A percentile compares a stretch with the other conserved stretches of the same genome.
Evolutionary conservation across 129 eudicot genomes (phyloP).

Genomic region (Pittosporum tobira): DNA sequence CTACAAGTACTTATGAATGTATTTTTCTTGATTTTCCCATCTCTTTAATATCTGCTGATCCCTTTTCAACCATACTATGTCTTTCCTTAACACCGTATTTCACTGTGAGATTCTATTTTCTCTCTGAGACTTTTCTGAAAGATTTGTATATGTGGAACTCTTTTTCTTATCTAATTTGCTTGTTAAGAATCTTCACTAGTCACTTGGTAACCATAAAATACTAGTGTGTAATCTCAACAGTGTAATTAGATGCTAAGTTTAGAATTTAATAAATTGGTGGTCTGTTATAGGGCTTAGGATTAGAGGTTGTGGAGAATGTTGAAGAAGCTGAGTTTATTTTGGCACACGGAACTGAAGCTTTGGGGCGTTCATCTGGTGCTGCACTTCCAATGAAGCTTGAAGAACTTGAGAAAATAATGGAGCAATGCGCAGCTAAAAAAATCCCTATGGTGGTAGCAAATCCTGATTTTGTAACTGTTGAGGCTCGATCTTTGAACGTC

Average conservation of each 20-base stretch:
- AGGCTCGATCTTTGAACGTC: conserved; percentile 81
- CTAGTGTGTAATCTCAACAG: not conserved
- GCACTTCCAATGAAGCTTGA: conserved; percentile 44
- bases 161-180: not conserved
- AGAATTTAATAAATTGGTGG: not conserved
- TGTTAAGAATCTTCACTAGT: not conserved
- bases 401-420: conserved; percentile 74
- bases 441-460: conserved; percentile 97
- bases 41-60: not conserved
- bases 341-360: conserved; percentile 96
- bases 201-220: not conserved
- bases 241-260: conserved; percentile 4
- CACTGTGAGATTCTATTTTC: not conserved
- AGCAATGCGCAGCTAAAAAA: conserved; percentile 56
- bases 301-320: conserved; percentile 65
- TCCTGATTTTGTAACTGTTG: conserved; percentile 96
- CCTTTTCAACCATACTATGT: not conserved
- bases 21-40: not conserved
- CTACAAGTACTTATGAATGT: not conserved
- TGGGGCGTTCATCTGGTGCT: conserved; percentile 82
- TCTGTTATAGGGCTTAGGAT: conserved; percentile 62
- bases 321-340: conserved; percentile 78
- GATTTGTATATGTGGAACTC: not conserved
- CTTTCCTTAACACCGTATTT: not conserved
- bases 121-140: not conserved